A percentile compares a stretch with the other conserved stretches of the same genome.
phyloP scores from a whole-genome alignment of 1,284 basidiomycete species.

The Sphaerobolus stellatus region DNA sequence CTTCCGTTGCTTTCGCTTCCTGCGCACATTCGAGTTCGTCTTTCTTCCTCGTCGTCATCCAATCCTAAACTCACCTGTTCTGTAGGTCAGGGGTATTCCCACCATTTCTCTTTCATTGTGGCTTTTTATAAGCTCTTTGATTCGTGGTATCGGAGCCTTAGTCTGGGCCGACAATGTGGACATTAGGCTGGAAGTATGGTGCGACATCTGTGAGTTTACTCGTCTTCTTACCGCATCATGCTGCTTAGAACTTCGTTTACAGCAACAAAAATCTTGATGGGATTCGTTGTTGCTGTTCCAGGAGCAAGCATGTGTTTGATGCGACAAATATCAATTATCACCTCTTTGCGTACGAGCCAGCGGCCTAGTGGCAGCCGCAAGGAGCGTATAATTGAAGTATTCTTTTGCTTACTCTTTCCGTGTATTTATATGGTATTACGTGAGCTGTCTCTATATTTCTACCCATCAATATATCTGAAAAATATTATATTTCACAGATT shows the following conservation, averaged over 20 bases:
- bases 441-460: constrained; percentile 25
- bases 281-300: constrained; percentile 38
- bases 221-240: not conserved
- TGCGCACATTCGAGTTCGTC: not conserved
- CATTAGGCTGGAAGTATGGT: constrained; percentile 59
- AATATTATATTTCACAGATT: constrained; percentile 32
- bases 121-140: constrained; percentile 52
- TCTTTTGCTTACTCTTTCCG: constrained; percentile 7
- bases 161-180: constrained; percentile 63
- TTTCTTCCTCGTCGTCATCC: not conserved
- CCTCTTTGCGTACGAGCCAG: not conserved
- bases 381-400: not conserved
- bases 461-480: not conserved
- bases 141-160: constrained; percentile 58
- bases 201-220: constrained; percentile 64
- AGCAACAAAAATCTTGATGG: constrained; percentile 16
- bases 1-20: not conserved
- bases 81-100: constrained; percentile 53
- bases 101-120: constrained; percentile 55
- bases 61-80: not conserved
- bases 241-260: not conserved
- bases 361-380: not conserved
- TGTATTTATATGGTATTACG: constrained; percentile 7
- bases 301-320: constrained; percentile 57
- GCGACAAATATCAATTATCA: constrained; percentile 55